Evolutionary conservation across 164 flowering plant genomes (phyloP).

Genomic region (Euptelea pleiosperma): DNA sequence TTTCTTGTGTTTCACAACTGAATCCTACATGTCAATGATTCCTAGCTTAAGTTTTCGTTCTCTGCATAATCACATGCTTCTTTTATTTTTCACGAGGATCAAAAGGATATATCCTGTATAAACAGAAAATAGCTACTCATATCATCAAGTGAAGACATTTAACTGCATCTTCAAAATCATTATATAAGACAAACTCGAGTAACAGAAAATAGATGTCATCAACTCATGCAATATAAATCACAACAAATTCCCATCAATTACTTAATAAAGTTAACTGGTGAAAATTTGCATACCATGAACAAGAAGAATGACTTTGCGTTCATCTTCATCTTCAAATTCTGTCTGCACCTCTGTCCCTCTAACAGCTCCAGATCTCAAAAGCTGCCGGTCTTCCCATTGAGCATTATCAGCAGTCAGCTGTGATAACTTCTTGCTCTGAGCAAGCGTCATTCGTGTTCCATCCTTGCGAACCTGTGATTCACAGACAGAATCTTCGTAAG

Average conservation of each 20-base stretch:
- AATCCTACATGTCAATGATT: too few species aligned
- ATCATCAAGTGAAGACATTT: neutral
- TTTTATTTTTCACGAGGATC: too few species aligned
- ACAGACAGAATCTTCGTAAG: neutral
- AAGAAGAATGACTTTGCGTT: constrained; percentile 86
- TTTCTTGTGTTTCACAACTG: too few species aligned
- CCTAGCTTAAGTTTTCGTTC: too few species aligned
- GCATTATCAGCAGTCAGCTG: constrained; percentile 91
- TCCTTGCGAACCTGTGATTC: constrained; percentile 67
- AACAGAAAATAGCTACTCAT: neutral
- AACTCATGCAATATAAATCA: neutral
- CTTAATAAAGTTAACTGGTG: neutral
- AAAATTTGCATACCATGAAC: constrained; percentile 69
- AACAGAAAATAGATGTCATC: neutral
- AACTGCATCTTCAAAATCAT: neutral
- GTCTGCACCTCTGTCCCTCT: constrained; percentile 94
- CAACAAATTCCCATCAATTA: neutral
- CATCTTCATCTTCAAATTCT: constrained; percentile 96
- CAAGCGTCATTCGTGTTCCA: constrained; percentile 84
- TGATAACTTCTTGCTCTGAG: constrained; percentile 90
- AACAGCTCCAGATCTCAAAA: constrained; percentile 96
- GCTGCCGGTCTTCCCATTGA: constrained; percentile 97
- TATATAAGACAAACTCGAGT: neutral
- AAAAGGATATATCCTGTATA: too few species aligned
- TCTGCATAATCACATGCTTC: too few species aligned